Base-by-base conservation (phyloP, 2,329 filamentous ascomycete genomes). In the Chrysosporium keratinophilum region DNA sequence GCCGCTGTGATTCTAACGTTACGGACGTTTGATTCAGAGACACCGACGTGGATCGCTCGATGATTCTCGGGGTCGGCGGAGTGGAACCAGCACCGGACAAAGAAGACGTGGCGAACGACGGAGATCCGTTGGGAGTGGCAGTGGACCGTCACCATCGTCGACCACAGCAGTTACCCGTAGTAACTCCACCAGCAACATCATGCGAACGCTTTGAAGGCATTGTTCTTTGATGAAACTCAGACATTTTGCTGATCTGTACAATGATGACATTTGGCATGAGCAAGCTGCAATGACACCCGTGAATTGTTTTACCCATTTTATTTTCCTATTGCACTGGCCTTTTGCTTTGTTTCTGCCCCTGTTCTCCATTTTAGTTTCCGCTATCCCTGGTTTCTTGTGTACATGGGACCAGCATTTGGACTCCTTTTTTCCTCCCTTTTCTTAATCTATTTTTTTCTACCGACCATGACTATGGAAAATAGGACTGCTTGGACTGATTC, bases 1-100 rank as follows among this genome's bases (percentile, higher is more conserved):
- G 70, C 68, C 66, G 68, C 66, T 65, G 64, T 71, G 67, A 71
- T 73, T 74, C 72, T 74, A 72, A 74, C 67, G 64, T 68, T 61
- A 67, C 67, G 64, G 70, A 67, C 65, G 64, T 70, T 66, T 58
- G 67, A 66, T 71, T 64, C 71, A 74, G 72, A 73, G 68, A 69
- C 70, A 69, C 64, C 70, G 69, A 62, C 69, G 68, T 62, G 69
- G 67, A 59, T 70, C 69, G 50, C 60, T 69, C 63, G 68, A 70
- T 61, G 65, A 65, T 59, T 59, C 62, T 62, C 67, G 69, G 57
- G 67, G 69, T 58, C 67, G 67, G 64, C 64, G 69, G 59, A 69
- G 67, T 63, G 67, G 68, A 51, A 47, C 42, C 20, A 68, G 67
- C 58, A 69, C 67, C 56, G 69, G 71, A 59, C 64, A 69, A 61